These are phyloP conservation scores for Brassica cretica DNA, from an alignment of 345 rosid species.

Conservation along the genomic window DNA sequence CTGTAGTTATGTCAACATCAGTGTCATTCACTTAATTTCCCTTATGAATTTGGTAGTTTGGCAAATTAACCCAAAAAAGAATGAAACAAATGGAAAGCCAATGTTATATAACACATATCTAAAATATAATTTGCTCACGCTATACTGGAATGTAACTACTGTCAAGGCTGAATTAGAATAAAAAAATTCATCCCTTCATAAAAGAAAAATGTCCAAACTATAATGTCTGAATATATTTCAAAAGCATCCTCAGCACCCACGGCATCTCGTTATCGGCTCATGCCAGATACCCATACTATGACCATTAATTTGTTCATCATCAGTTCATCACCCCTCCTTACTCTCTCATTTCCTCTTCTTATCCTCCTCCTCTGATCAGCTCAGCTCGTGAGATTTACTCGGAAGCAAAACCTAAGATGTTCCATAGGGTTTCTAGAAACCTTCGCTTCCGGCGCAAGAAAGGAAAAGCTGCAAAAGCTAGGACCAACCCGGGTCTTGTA, in stretches of 20 bases:
- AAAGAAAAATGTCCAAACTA: neutral
- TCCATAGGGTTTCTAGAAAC: neutral
- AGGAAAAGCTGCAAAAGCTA: constrained; percentile 2
- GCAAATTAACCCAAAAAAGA: too few species aligned
- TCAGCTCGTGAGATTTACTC: constrained; percentile 19
- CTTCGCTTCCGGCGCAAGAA: neutral
- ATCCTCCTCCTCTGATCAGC: constrained; percentile 30
- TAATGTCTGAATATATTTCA: neutral
- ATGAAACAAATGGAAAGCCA: neutral
- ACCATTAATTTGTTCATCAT: constrained; percentile 28
- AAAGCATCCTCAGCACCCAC: neutral
- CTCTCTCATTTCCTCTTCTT: constrained; percentile 19
- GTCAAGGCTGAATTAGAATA: neutral
- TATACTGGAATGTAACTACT: neutral
- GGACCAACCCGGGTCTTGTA: neutral
- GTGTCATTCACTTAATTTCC: too few species aligned
- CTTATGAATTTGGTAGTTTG: too few species aligned
- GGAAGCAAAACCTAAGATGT: constrained; percentile 9
- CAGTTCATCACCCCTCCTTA: neutral
- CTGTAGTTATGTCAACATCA: too few species aligned
- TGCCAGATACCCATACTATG: constrained; percentile 19
- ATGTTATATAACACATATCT: neutral
- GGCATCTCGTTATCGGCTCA: neutral
- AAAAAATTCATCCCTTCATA: neutral
- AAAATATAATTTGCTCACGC: neutral